phyloP scores from a whole-genome alignment of 192 early-diverging fungal genomes.

The Coemansia sp. region DNA sequence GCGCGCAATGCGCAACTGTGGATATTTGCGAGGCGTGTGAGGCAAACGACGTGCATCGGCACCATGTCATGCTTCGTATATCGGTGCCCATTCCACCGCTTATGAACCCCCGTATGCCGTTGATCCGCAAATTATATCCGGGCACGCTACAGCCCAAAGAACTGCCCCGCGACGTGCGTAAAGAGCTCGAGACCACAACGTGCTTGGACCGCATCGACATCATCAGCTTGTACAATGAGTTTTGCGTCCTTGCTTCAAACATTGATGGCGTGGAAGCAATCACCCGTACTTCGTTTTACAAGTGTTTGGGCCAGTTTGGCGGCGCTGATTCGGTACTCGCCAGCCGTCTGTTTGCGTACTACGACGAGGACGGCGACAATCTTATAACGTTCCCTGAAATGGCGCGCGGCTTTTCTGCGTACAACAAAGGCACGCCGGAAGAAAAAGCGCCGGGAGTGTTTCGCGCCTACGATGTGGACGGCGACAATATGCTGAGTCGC shows the following conservation, averaged over 20 bases:
- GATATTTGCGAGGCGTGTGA: conserved; percentile 95
- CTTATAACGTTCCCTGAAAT: conserved; percentile 82
- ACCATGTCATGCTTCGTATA: conserved; percentile 90
- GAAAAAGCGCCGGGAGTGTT: conserved; percentile 81
- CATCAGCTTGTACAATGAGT: conserved; percentile 84
- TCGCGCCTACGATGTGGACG: conserved; percentile 88
- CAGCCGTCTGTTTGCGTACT: conserved; percentile 83
- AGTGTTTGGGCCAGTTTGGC: conserved; percentile 83
- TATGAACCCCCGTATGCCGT: conserved; percentile 71
- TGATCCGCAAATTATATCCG: conserved; percentile 78
- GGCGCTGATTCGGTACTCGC: conserved; percentile 82
- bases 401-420: conserved; percentile 73
- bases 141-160: conserved; percentile 46
- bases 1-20: conserved; percentile 89
- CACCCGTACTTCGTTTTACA: conserved; percentile 73
- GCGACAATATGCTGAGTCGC: conserved; percentile 78
- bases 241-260: conserved; percentile 71
- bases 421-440: conserved; percentile 84
- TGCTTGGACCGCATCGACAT: conserved; percentile 78
- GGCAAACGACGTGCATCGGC: conserved; percentile 73
- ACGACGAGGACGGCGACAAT: conserved; percentile 80
- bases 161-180: conserved; percentile 9
- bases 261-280: conserved; percentile 69
- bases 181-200: conserved; percentile 18
- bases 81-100: conserved; percentile 88